Evolutionary conservation across 306 rosid species (phyloP), one percentile per base, ranked within the genome.

Genomic region (Ochetophila trinervis): DNA sequence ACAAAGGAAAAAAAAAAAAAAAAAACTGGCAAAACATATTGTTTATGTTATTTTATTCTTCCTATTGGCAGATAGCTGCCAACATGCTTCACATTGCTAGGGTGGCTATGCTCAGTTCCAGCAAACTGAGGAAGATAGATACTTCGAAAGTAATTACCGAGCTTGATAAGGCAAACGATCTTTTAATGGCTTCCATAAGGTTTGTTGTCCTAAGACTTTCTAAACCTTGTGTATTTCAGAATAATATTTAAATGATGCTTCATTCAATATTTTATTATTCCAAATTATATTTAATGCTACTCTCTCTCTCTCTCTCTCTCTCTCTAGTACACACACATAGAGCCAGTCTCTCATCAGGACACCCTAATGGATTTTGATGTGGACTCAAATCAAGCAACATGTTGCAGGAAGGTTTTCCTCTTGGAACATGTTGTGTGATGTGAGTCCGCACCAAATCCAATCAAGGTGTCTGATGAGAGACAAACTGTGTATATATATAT

Each of bases 71-170:
- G 98, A 80, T 89, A 75, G 90, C 84, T 48, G 96, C 83, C 58
- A 89, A 87, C 81, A 73, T 82, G 82, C 96, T 91, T 75, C 92
- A 82, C 68, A 73, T 89, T 63, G 92, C 90, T 54, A 76, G 87
- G 68, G 85, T 85, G 69, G 73, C 75, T 72, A 76, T 80, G 84
- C 84, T 82, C 63, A 84, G 75, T 61, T 76, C 63, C 74, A 74
- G 57, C 52, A 70, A 66, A 76, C 67, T 82, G 48, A 72, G 75
- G 74, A 66, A 74, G 62, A 32, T 15, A 20, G 83, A 89, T 73
- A 63, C 57, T 78, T 67, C 85, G 59, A 66, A 66, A 69, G 84
- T 87, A 62, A 66, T 71, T 68, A 71, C 67, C 63, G 92, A 79
- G 79, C 86, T 83, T 80, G 84, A 82, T 42, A 79, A 66, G 37